Conservation (phyloP, 208 protist genomes). For the Leptomonas pyrrhocoris region DNA sequence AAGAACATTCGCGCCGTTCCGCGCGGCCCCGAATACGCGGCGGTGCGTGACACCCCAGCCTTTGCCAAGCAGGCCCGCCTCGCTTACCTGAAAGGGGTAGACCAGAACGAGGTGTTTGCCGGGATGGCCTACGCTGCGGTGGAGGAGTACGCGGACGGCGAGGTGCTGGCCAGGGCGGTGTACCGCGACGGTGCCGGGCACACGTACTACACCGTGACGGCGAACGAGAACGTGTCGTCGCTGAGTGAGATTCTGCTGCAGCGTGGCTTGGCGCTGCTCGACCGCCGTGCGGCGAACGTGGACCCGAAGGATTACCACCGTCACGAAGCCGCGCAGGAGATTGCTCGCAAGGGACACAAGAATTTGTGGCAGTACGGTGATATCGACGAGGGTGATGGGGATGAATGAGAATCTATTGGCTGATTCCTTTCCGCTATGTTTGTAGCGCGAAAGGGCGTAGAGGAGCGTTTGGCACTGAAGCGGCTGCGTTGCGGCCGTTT, state of each 20-base stretch:
- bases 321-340: slow-evolving; percentile 74
- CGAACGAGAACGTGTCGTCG: slow-evolving; percentile 63
- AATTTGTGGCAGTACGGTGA: slow-evolving; percentile 89
- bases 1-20: slow-evolving; percentile 74
- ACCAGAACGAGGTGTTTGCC: slow-evolving; percentile 46
- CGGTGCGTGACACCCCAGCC: slow-evolving; percentile 66
- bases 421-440: neutral
- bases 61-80: slow-evolving; percentile 67
- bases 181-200: slow-evolving; percentile 68
- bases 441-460: too few relatives aligned
- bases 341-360: slow-evolving; percentile 83
- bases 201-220: slow-evolving; percentile 75
- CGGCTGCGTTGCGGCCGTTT: slow-evolving; percentile 5
- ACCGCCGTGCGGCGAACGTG: slow-evolving; percentile 49
- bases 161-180: slow-evolving; percentile 75
- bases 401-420: slow-evolving; percentile 16
- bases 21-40: slow-evolving; percentile 67
- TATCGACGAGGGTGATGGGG: slow-evolving; percentile 69
- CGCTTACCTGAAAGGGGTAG: slow-evolving; percentile 68
- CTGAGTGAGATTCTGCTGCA: slow-evolving; percentile 85
- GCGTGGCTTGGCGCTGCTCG: slow-evolving; percentile 74
- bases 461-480: too few relatives aligned
- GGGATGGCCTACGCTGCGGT: slow-evolving; percentile 53
- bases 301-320: slow-evolving; percentile 57
- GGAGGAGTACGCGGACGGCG: slow-evolving; percentile 74